Evolutionary conservation across 176 grass and related monocot genomes (phyloP).

Genomic region (Rhynchospora pubera): DNA sequence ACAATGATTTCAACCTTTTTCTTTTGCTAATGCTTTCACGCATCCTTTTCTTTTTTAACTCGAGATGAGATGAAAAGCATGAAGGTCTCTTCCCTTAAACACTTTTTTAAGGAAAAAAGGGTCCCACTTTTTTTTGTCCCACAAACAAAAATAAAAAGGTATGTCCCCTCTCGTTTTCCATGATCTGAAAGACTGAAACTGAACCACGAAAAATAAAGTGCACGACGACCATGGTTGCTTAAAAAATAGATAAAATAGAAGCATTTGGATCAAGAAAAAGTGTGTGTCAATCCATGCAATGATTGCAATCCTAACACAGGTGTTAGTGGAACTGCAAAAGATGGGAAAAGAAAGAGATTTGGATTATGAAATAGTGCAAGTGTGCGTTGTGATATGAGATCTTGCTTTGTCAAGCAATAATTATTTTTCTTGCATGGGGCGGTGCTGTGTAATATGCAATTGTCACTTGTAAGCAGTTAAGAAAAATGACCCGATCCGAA

Average conservation of each 20-base stretch:
- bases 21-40: background rate
- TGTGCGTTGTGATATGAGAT: constrained; percentile 16
- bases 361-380: constrained; percentile 12
- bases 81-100: background rate
- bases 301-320: constrained; percentile 16
- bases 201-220: background rate
- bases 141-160: background rate
- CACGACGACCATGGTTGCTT: background rate
- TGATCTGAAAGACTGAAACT: constrained; percentile 18
- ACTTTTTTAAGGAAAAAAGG: background rate
- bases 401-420: constrained; percentile 13
- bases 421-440: background rate
- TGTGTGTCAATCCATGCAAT: constrained; percentile 12
- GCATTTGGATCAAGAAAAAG: background rate
- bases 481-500: background rate
- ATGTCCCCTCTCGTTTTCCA: background rate
- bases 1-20: background rate
- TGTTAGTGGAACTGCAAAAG: constrained; percentile 18
- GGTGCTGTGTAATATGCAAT: background rate
- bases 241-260: background rate
- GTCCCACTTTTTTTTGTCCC: background rate
- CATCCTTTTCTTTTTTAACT: background rate
- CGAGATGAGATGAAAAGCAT: constrained; percentile 9
- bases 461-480: background rate
- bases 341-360: constrained; percentile 2